phyloP scores from a whole-genome alignment of 768 basidiomycete species.

The Trametes coccinea region DNA sequence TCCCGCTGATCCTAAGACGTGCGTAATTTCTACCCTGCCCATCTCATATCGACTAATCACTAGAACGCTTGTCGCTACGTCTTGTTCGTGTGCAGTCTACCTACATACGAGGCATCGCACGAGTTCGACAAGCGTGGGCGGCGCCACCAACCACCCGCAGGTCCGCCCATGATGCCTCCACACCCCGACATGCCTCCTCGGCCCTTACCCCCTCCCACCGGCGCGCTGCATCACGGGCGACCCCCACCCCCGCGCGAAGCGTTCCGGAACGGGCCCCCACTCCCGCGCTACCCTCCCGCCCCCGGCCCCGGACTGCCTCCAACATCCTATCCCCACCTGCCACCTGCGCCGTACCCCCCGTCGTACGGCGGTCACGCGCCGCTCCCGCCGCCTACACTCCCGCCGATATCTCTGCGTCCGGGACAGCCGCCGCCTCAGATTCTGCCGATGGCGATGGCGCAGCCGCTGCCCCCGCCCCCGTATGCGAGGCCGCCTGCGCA shows the following conservation, averaged over 20 bases:
- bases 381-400: conserved; percentile 19
- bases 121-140: conserved; percentile 79
- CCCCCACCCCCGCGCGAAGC: conserved; percentile 38
- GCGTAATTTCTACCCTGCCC: conserved; percentile 27
- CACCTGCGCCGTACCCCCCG: conserved; percentile 14
- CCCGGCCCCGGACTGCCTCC: conserved; percentile 11
- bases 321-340: conserved; percentile 9
- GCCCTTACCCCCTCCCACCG: conserved; percentile 29
- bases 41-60: no score
- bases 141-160: conserved; percentile 38
- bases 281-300: conserved; percentile 14
- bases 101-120: conserved; percentile 78
- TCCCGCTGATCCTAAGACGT: conserved; percentile 84
- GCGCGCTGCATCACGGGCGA: conserved; percentile 29
- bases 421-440: conserved; percentile 24
- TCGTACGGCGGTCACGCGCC: conserved; percentile 3
- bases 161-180: conserved; percentile 24
- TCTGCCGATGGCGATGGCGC: conserved; percentile 1
- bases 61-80: not conserved
- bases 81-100: conserved; percentile 47
- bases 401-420: conserved; percentile 25
- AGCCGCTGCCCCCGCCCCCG: conserved; percentile 18
- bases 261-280: conserved; percentile 35
- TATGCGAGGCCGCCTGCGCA: conserved; percentile 15
- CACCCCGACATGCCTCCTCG: conserved; percentile 21